phyloP scores from a whole-genome alignment of 306 rosid genomes.

The Quercus aquifolioides region DNA sequence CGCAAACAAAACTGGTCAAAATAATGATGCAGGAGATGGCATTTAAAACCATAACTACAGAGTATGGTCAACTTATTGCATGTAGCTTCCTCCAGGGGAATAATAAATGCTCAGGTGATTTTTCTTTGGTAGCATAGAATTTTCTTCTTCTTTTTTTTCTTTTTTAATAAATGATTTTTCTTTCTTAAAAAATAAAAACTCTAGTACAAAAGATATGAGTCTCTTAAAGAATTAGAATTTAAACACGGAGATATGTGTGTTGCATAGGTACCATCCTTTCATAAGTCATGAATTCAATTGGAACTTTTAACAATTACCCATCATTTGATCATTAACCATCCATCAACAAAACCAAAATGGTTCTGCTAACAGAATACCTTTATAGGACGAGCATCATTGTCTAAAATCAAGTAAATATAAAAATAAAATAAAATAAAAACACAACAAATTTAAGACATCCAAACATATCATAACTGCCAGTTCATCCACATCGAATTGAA shows the following conservation, averaged over 20 bases:
- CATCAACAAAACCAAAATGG: neutral
- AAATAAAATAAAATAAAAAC: neutral
- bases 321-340: neutral
- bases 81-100: neutral
- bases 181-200: neutral
- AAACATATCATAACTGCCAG: neutral
- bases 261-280: neutral
- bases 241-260: neutral
- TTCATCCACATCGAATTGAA: neutral
- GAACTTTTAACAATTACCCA: neutral
- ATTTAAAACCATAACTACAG: neutral
- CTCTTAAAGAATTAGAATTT: neutral
- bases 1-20: neutral
- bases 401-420: constrained; percentile 9
- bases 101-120: neutral
- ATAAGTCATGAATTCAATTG: neutral
- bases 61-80: neutral
- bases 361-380: neutral
- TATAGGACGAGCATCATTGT: neutral
- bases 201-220: neutral
- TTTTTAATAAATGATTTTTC: neutral
- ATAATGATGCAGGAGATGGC: neutral
- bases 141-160: neutral
- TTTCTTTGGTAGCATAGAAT: neutral
- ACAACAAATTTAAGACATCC: neutral